Base-by-base conservation (phyloP, 345 rosid species). In the Aethionema arabicum region DNA sequence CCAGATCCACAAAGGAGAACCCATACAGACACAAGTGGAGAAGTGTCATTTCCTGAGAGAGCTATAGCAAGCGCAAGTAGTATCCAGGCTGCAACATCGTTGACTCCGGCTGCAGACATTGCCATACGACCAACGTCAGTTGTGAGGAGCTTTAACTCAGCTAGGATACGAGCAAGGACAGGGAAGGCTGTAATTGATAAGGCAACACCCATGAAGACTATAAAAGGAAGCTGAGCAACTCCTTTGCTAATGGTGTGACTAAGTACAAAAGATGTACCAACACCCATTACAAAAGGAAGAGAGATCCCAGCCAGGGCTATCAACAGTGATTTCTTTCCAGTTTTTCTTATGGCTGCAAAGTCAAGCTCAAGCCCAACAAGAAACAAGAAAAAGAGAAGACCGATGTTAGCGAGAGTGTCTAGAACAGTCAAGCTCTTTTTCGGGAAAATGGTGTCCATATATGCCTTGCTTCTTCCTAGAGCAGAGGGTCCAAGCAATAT, bases 291-390 rank as follows among this genome's bases (percentile, higher is more conserved):
- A 75, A 84, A 84, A 11, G 86, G 90, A 39, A 81, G 81, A 5
- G 84, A 52, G 56, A 79, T 79, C 31, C 90, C 86, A 8, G 84
- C 84, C 9, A 81, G 0, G 8, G 86, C 86, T 58, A 84, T 81
- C 52, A 60, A 48, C 0, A 79, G 46, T 51, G 86, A 77, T 5
- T 75, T 72, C 61, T 38, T 74, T 32, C 81, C 77, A 5, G 72
- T 82, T 51, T 56, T 62, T 44, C 75, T 63, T 31, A 84, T 78
- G 1, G 76, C 54, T 63, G 52, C 39, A 31, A 82, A 69, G 66
- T 82, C 86, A 14, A 81, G 84, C 63, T 84, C 90, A 12, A 84
- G 85, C 27, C 90, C 90, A 4, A 84, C 86, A 0, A 84, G 78
- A 65, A 82, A 84, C 59, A 84, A 77, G 76, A 78, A 81, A 65